phyloP scores from a whole-genome alignment of 768 basidiomycete species.

The Udeniomyces megalosporus region DNA sequence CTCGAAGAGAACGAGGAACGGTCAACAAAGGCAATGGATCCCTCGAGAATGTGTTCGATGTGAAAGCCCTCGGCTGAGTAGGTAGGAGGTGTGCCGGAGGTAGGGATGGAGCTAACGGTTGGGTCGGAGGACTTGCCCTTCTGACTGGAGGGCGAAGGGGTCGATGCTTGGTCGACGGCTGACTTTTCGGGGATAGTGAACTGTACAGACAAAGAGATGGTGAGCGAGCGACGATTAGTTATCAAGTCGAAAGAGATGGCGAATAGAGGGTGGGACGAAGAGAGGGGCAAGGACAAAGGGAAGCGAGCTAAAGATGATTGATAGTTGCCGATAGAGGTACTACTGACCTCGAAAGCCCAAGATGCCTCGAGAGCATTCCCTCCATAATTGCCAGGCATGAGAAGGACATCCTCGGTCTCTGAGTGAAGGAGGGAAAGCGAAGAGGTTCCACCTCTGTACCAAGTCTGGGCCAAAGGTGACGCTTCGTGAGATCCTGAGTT shows the following conservation, averaged over 20 bases:
- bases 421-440: not conserved
- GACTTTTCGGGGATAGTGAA: slow-evolving; percentile 7
- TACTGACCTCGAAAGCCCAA: not conserved
- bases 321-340: no score
- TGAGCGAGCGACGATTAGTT: no score
- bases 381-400: not conserved
- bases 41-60: not conserved
- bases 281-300: not conserved
- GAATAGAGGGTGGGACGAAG: no score
- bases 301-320: not conserved
- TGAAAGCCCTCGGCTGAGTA: not conserved
- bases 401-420: not conserved
- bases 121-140: not conserved
- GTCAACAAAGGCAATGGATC: not conserved
- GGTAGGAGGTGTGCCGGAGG: not conserved
- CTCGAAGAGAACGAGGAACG: no score
- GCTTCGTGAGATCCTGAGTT: not conserved
- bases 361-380: not conserved
- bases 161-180: not conserved
- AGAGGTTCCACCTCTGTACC: not conserved
- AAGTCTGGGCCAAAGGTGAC: not conserved
- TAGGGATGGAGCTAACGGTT: not conserved
- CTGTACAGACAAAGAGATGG: not conserved
- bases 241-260: no score
- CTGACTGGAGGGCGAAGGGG: not conserved